phyloP scores from a whole-genome alignment of 2,329 filamentous ascomycete species.

The Colletotrichum chlorophyti region DNA sequence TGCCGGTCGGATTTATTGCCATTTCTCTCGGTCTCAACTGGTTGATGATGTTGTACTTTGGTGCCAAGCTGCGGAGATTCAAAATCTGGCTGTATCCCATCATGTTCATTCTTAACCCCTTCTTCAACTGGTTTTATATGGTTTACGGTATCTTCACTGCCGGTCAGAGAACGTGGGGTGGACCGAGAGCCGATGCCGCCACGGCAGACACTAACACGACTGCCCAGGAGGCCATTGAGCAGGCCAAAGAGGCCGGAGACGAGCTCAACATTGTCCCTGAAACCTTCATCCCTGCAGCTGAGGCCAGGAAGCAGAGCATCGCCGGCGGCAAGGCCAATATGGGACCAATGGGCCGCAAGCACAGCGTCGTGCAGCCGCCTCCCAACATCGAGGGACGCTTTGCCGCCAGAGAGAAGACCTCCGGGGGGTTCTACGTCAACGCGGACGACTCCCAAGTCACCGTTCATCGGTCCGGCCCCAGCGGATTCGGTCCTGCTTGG shows the following conservation, averaged over 20 bases:
- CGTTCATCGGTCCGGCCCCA: conserved; percentile 16
- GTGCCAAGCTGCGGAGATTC: conserved; percentile 82
- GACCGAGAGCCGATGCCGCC: conserved; percentile 87
- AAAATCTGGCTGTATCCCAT: conserved; percentile 95
- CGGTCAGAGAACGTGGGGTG: conserved; percentile 94
- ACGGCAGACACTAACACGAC: conserved; percentile 78
- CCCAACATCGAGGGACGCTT: conserved; percentile 81
- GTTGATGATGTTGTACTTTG: conserved; percentile 96
- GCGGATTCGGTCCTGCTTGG: conserved; percentile 18
- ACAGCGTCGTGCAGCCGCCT: conserved; percentile 73
- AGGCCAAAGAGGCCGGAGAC: conserved; percentile 79
- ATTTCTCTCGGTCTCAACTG: conserved; percentile 94
- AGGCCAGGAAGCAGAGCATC: conserved; percentile 52
- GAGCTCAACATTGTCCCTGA: conserved; percentile 90
- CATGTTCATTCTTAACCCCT: conserved; percentile 95
- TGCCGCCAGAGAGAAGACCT: conserved; percentile 70
- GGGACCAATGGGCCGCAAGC: conserved; percentile 51
- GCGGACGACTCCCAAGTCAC: conserved; percentile 60
- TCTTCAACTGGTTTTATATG: conserved; percentile 99
- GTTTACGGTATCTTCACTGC: conserved; percentile 96
- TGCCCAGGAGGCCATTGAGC: conserved; percentile 82
- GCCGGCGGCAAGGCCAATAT: conserved; percentile 34
- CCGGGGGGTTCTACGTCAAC: conserved; percentile 74
- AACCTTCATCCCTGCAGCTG: conserved; percentile 72
- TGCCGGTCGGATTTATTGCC: conserved; percentile 92